These are phyloP conservation scores for Jimgerdemannia lactiflua DNA, from an alignment of 192 early-diverging fungal species.

Conservation along the genomic window DNA sequence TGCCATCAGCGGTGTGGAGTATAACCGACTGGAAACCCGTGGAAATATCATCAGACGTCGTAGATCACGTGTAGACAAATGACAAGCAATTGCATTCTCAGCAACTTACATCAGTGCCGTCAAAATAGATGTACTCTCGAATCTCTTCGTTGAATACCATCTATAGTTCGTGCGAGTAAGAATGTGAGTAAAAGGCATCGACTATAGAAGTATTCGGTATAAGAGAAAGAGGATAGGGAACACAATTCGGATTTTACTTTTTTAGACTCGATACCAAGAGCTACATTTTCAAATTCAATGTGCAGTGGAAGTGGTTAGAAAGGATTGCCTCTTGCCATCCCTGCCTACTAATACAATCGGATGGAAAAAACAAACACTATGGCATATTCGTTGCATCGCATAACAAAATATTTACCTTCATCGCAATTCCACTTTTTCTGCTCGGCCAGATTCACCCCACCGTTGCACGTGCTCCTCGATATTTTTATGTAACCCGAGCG, in stretches of 20 bases:
- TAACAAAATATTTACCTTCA: slow-evolving; percentile 14
- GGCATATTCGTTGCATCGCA: background rate
- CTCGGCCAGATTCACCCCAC: slow-evolving; percentile 60
- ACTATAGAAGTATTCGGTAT: too few species aligned
- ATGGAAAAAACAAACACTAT: too few species aligned
- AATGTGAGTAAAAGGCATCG: background rate
- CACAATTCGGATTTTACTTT: too few species aligned
- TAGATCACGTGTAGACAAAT: background rate
- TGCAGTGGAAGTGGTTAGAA: too few species aligned
- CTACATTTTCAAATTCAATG: too few species aligned
- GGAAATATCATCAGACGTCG: background rate
- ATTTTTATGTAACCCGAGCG: slow-evolving; percentile 84
- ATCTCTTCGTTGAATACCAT: slow-evolving; percentile 24
- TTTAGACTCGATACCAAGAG: too few species aligned
- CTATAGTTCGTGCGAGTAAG: background rate
- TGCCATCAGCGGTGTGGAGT: slow-evolving; percentile 47
- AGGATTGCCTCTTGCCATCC: too few species aligned
- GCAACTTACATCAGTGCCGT: slow-evolving; percentile 21
- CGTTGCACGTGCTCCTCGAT: slow-evolving; percentile 68
- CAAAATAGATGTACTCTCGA: slow-evolving; percentile 38
- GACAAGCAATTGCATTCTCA: background rate
- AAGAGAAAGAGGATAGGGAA: too few species aligned
- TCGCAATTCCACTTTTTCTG: slow-evolving; percentile 71
- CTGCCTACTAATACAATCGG: too few species aligned
- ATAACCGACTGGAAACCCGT: slow-evolving; percentile 26